Percentiles rank a stretch among this genome's conserved stretches.
Conservation (phyloP, 495 filamentous ascomycete species). For the Penicillium ochrochloron region DNA sequence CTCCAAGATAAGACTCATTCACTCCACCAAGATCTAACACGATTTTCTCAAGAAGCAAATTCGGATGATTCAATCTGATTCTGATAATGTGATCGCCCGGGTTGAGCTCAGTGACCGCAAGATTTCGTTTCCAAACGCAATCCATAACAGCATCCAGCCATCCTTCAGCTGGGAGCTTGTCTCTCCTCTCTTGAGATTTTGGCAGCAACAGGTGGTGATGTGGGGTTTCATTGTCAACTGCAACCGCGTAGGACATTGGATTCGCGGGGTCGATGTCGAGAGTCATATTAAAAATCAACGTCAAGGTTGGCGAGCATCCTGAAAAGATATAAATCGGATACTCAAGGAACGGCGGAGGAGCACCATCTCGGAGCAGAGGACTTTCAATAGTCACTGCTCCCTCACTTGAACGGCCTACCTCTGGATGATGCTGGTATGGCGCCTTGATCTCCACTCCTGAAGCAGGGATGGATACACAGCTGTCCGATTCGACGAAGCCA, state of each 20-base stretch:
- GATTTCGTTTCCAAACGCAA: constrained; percentile 57
- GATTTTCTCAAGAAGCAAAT: constrained; percentile 71
- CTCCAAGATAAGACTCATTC: constrained; percentile 66
- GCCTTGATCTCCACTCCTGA: constrained; percentile 43
- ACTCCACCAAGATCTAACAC: constrained; percentile 72
- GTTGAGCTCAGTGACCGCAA: neutral
- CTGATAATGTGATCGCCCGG: constrained; percentile 15
- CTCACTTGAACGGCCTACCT: constrained; percentile 18
- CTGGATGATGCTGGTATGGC: constrained; percentile 25
- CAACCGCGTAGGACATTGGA: constrained; percentile 64
- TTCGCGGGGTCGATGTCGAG: constrained; percentile 64
- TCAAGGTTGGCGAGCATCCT: constrained; percentile 54
- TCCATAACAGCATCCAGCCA: constrained; percentile 63
- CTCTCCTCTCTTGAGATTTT: neutral
- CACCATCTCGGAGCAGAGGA: neutral
- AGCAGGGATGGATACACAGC: constrained; percentile 44
- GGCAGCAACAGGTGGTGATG: constrained; percentile 6
- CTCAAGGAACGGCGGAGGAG: constrained; percentile 42
- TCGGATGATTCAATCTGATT: constrained; percentile 61
- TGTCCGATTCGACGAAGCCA: constrained; percentile 70
- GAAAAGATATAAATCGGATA: constrained; percentile 72
- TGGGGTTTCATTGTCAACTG: constrained; percentile 46
- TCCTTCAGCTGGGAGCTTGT: constrained; percentile 42
- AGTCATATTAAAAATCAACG: constrained; percentile 61
- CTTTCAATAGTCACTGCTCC: constrained; percentile 27